Evolutionary conservation across 2,329 filamentous ascomycete species (phyloP).

Genomic region (Clonostachys solani): DNA sequence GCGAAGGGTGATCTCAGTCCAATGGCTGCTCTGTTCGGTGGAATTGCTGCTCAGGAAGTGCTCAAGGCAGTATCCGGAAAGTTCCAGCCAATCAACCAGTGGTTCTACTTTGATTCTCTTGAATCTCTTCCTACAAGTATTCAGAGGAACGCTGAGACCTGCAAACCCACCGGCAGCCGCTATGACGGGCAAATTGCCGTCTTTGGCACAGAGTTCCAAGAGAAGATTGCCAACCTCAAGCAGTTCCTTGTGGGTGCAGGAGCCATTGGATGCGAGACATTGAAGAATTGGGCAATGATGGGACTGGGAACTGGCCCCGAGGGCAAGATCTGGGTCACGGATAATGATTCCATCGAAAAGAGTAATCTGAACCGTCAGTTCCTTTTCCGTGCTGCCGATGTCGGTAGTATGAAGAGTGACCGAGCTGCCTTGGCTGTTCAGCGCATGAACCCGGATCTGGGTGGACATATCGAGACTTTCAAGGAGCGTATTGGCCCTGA

Average conservation of each 20-base stretch:
- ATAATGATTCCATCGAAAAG: conserved; percentile 98
- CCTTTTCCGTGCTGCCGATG: conserved; percentile 88
- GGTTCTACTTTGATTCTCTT: conserved; percentile 97
- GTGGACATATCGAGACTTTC: conserved; percentile 78
- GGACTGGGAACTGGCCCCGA: conserved; percentile 84
- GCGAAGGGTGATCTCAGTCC: conserved; percentile 86
- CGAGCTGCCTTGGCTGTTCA: conserved; percentile 86
- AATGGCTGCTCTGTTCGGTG: conserved; percentile 93
- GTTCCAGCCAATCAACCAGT: conserved; percentile 93
- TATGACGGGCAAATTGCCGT: conserved; percentile 98
- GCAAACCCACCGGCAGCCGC: conserved; percentile 77
- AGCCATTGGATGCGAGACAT: conserved; percentile 97
- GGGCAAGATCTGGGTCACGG: conserved; percentile 87
- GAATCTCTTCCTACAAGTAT: conserved; percentile 81
- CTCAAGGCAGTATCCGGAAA: conserved; percentile 97
- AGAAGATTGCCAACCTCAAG: conserved; percentile 85
- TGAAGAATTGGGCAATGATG: conserved; percentile 99
- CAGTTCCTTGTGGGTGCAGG: conserved; percentile 95
- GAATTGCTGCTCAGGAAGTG: conserved; percentile 88
- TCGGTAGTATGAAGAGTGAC: conserved; percentile 95
- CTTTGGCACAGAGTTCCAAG: conserved; percentile 88
- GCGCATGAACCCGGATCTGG: conserved; percentile 90
- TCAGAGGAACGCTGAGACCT: conserved; percentile 77
- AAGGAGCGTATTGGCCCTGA: conserved; percentile 89
- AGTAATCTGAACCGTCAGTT: conserved; percentile 98